phyloP scores from a whole-genome alignment of 139 green algal genomes.

The Gonium pectorale region DNA sequence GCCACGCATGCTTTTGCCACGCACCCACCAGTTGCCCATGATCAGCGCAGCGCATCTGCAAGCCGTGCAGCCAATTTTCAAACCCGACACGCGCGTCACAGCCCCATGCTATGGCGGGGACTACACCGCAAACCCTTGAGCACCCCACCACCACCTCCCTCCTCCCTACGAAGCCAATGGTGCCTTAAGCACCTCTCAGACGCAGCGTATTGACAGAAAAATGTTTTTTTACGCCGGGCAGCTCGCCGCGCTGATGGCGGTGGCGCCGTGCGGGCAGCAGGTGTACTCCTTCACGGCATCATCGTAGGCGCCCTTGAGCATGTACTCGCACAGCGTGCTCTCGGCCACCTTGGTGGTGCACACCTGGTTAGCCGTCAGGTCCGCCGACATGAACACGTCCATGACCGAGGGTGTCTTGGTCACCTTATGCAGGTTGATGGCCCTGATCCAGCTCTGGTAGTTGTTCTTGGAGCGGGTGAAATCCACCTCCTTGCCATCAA shows the following conservation, averaged over 20 bases:
- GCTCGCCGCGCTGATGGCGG: background rate
- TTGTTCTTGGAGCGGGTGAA: background rate
- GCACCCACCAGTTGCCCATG: too few species aligned
- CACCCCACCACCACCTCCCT: too few species aligned
- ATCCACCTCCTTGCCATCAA: conserved; percentile 9
- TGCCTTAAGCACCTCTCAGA: too few species aligned
- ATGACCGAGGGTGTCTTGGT: background rate
- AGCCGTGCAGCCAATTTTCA: too few species aligned
- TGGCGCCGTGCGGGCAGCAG: conserved; percentile 37
- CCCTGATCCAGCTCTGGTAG: conserved; percentile 27
- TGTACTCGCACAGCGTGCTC: conserved; percentile 39
- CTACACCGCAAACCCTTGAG: too few species aligned
- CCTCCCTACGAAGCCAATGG: too few species aligned
- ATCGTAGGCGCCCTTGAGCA: conserved; percentile 41
- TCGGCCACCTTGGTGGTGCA: conserved; percentile 29
- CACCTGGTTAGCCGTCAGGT: conserved; percentile 11
- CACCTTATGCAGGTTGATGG: conserved; percentile 43
- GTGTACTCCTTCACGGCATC: conserved; percentile 2
- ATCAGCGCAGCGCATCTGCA: too few species aligned
- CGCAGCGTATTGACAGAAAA: too few species aligned
- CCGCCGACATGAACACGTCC: background rate
- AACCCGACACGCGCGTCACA: too few species aligned
- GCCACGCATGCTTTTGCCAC: too few species aligned
- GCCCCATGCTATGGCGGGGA: too few species aligned
- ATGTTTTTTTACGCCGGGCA: conserved; percentile 29